Percentiles rank a stretch among this genome's conserved stretches.
These are phyloP conservation scores for Epichloe hybrida DNA, from an alignment of 2,329 filamentous ascomycete genomes.

Conservation along the genomic window DNA sequence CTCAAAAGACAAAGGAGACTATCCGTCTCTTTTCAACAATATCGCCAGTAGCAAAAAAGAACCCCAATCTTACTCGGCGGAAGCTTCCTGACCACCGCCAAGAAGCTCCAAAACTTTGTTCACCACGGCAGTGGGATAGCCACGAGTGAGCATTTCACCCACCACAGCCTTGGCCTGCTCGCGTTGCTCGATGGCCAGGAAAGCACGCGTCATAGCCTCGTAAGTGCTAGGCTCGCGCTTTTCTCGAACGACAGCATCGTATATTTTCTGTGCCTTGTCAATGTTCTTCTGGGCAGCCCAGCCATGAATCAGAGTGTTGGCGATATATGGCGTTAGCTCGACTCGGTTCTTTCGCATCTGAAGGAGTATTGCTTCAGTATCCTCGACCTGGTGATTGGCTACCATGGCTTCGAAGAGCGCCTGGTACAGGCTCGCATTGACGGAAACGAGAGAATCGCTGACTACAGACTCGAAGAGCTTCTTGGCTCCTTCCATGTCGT, in stretches of 20 bases:
- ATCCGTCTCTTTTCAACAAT: slow-evolving; percentile 8
- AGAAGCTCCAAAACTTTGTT: slow-evolving; percentile 90
- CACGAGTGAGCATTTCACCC: slow-evolving; percentile 77
- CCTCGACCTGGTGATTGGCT: slow-evolving; percentile 73
- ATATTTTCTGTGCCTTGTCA: slow-evolving; percentile 63
- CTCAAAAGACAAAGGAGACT: slow-evolving; percentile 3
- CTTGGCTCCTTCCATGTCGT: slow-evolving; percentile 76
- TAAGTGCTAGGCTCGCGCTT: slow-evolving; percentile 95
- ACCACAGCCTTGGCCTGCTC: slow-evolving; percentile 65
- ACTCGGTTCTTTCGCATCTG: slow-evolving; percentile 65
- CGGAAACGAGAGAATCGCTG: slow-evolving; percentile 48
- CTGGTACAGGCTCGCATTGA: slow-evolving; percentile 84
- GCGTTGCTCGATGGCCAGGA: slow-evolving; percentile 70
- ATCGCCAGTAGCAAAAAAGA: slow-evolving; percentile 8
- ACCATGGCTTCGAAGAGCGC: slow-evolving; percentile 96
- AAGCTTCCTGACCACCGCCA: slow-evolving; percentile 37
- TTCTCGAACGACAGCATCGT: slow-evolving; percentile 59
- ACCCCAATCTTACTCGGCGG: slow-evolving; percentile 11
- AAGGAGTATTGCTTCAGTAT: slow-evolving; percentile 58
- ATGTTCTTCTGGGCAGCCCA: slow-evolving; percentile 83
- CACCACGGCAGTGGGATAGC: slow-evolving; percentile 83
- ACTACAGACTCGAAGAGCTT: slow-evolving; percentile 73
- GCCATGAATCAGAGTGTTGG: slow-evolving; percentile 93
- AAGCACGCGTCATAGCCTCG: slow-evolving; percentile 94
- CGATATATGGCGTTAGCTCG: slow-evolving; percentile 91